Conservation (phyloP, 352 stramenopile species). For the Aphanomyces astaci region DNA sequence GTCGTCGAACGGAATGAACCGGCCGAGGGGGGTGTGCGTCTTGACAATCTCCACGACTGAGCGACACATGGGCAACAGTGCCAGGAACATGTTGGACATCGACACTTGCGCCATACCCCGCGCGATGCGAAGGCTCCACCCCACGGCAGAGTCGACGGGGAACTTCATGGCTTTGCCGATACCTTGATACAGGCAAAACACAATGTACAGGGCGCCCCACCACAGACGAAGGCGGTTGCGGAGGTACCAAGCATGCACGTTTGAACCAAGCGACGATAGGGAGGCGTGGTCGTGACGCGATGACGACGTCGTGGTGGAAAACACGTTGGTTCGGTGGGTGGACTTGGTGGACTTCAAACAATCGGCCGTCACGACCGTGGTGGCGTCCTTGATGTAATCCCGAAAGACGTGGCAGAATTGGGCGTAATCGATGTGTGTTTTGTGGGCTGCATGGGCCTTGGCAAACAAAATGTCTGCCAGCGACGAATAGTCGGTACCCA, state of each 20-base stretch:
- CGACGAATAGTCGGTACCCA: slow-evolving; percentile 31
- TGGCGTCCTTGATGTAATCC: slow-evolving; percentile 27
- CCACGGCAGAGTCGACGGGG: slow-evolving; percentile 38
- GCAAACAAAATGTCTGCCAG: slow-evolving; percentile 47
- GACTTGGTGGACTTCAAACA: background rate
- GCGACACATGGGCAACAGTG: slow-evolving; percentile 61
- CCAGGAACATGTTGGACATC: slow-evolving; percentile 59
- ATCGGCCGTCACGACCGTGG: slow-evolving; percentile 22
- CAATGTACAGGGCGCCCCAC: slow-evolving; percentile 40
- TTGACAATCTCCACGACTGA: slow-evolving; percentile 53
- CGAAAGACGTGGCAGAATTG: slow-evolving; percentile 46
- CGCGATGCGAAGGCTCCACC: slow-evolving; percentile 42
- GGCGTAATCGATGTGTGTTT: slow-evolving; percentile 43
- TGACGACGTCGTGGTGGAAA: background rate
- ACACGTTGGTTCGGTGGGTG: background rate
- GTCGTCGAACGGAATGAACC: slow-evolving; percentile 47
- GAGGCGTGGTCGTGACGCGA: background rate
- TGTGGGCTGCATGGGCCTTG: slow-evolving; percentile 28
- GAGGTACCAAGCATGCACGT: slow-evolving; percentile 32
- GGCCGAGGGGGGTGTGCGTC: slow-evolving; percentile 39
- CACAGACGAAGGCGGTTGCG: slow-evolving; percentile 47
- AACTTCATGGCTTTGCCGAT: slow-evolving; percentile 39
- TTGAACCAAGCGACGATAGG: slow-evolving; percentile 26
- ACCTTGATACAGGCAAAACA: slow-evolving; percentile 39
- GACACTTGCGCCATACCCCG: slow-evolving; percentile 61